A percentile compares a stretch with the other conserved stretches of the same genome.
Conservation (phyloP, 2,329 filamentous ascomycete genomes). For the Trichophaea hybrida region DNA sequence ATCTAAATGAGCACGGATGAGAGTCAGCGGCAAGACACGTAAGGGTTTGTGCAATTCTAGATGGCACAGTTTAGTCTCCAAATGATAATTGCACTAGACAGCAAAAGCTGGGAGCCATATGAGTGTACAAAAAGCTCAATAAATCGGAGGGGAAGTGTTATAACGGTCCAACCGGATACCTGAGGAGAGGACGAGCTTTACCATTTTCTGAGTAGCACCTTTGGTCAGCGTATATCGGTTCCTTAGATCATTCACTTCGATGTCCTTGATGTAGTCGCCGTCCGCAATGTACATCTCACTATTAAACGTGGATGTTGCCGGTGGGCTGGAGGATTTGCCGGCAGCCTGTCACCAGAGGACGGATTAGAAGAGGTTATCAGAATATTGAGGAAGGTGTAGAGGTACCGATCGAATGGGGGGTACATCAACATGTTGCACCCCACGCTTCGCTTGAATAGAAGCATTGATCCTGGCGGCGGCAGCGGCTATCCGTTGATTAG, state of each 20-base stretch:
- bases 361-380: background rate
- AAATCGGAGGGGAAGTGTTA: slow-evolving; percentile 9
- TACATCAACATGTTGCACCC: slow-evolving; percentile 78
- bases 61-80: slow-evolving; percentile 21
- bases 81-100: background rate
- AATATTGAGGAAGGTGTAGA: background rate
- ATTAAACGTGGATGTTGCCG: slow-evolving; percentile 48
- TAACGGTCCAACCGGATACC: background rate
- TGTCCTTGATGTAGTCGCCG: slow-evolving; percentile 96
- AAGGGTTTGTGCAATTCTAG: slow-evolving; percentile 21
- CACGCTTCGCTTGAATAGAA: slow-evolving; percentile 70
- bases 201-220: slow-evolving; percentile 96
- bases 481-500: slow-evolving; percentile 44
- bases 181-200: slow-evolving; percentile 43
- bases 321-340: slow-evolving; percentile 41
- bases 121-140: slow-evolving; percentile 40
- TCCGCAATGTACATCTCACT: slow-evolving; percentile 88
- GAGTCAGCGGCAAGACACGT: slow-evolving; percentile 60
- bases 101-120: slow-evolving; percentile 47
- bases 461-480: slow-evolving; percentile 81
- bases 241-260: slow-evolving; percentile 94
- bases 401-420: slow-evolving; percentile 57
- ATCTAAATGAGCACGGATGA: slow-evolving; percentile 83
- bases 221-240: slow-evolving; percentile 97
- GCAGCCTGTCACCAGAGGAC: slow-evolving; percentile 34